Base-by-base conservation (phyloP, 805 yeast species). In the Cyberlindnera galapagoensis region DNA sequence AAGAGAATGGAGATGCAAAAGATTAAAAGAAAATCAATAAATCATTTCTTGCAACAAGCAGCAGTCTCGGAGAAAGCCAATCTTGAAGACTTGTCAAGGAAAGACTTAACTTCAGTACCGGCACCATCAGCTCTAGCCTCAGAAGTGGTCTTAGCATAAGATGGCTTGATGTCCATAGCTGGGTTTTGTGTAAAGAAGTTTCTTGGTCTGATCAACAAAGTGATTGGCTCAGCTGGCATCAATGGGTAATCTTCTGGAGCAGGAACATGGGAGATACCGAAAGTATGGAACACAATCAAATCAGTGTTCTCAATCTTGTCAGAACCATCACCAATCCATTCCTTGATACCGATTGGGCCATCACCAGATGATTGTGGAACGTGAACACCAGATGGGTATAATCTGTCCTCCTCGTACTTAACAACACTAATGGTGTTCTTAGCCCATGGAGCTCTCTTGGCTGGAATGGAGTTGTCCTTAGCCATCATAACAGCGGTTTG, bases 221-320 rank as follows among this genome's bases (percentile, higher is more conserved):
- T 74, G 49, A 82, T 77, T 50, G 85, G 81, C 62, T 82, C 94
- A 30, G 86, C 80, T 29, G 92, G 92, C 92, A 82, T 82, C 43
- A 82, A 72, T 36, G 92, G 92, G 79, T 81, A 82, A 59, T 82
- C 94, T 63, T 82, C 92, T 38, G 92, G 90, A 10, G 88, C 79
- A 38, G 94, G 94, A 73, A 81, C 78, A 56, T 82, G 94, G 21
- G 90, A 76, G 45, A 82, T 74, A 50, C 92, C 92, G 51, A 83
- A 82, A 18, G 90, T 82, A 59, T 82, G 88, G 76, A 76, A 83
- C 49, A 78, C 62, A 33, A 82, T 69, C 39, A 82, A 69, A 54
- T 83, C 92, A 24, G 84, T 76, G 62, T 77, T 68, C 44, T 74
- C 80, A 49, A 77, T 62, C 14, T 55, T 54, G 35, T 67, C 83